A percentile compares a stretch with the other conserved stretches of the same genome.
Evolutionary conservation across 2,329 filamentous ascomycete species (phyloP).

Genomic region (Myotisia sp.): DNA sequence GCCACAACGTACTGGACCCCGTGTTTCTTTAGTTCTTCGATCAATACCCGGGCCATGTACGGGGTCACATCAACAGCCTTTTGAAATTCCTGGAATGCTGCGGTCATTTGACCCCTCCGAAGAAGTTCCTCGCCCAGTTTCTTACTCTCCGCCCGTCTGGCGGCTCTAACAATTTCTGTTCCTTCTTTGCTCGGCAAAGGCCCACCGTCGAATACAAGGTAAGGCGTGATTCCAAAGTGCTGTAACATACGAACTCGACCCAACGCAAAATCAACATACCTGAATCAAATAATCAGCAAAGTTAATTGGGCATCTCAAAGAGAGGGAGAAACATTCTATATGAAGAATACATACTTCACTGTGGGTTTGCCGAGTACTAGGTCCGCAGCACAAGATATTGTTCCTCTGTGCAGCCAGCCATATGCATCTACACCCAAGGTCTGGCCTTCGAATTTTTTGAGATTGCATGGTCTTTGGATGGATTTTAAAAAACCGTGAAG

Average conservation of each 20-base stretch:
- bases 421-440: conserved; percentile 93
- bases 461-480: conserved; percentile 74
- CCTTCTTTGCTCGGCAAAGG: conserved; percentile 83
- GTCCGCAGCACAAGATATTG: conserved; percentile 78
- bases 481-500: conserved; percentile 87
- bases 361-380: conserved; percentile 80
- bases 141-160: conserved; percentile 62
- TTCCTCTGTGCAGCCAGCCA: conserved; percentile 93
- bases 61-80: conserved; percentile 94
- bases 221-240: conserved; percentile 87
- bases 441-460: conserved; percentile 77
- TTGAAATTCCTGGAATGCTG: conserved; percentile 76
- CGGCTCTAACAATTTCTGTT: conserved; percentile 66
- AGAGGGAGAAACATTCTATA: not conserved
- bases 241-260: conserved; percentile 84
- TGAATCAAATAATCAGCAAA: conserved; percentile 24
- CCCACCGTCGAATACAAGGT: conserved; percentile 91
- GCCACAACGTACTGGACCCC: conserved; percentile 80
- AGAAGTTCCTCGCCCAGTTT: conserved; percentile 63
- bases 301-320: not conserved
- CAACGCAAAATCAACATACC: conserved; percentile 82
- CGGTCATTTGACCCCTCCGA: conserved; percentile 62
- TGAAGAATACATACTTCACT: conserved; percentile 54
- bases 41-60: conserved; percentile 82
- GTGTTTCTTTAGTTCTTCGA: conserved; percentile 74